Evolutionary conservation across 2,329 filamentous ascomycete species (phyloP), one percentile per base, ranked within the genome.

Genomic region (Penicillium psychrosexuale): DNA sequence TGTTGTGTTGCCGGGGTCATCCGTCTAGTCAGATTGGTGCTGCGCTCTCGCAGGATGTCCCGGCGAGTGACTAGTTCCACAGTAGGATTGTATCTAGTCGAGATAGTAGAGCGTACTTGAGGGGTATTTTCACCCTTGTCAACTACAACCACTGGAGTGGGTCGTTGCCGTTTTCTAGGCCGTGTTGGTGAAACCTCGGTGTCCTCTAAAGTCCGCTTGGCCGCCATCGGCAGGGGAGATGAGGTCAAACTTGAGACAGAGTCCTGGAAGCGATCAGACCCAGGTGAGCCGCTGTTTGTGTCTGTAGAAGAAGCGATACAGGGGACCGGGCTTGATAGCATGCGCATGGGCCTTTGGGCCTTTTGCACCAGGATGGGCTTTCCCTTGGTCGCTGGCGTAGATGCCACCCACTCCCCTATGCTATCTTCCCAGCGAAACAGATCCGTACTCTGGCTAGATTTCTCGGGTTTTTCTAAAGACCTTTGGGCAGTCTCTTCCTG

Each of bases 321-420:
- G n/a, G 54, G 55, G 28, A 49, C 51, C 22, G 59, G 54, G 34
- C 50, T 62, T 19, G 56, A 30, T 17, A 43, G 30, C 43, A 47
- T 52, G 15, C 52, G 47, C 38, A 33, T 19, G 28, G 52, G 47
- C 39, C 33, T 50, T 51, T 15, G 28, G 19, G 33, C 28, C 22
- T 39, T 51, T 40, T 28, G 34, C 12, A 40, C 47, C 13, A 55
- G 8, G 19, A 45, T 19, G 8, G 54, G 39, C 44, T 67, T 64
- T 40, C 59, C 62, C 45, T 69, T 67, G 36, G 57, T 45, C 47
- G 63, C 68, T 28, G 80, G 80, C 42, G 78, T 82, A 37, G 70
- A 73, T 17, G 74, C 78, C 47, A 84, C 77, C 81, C 81, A 84
- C 66, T 83, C 81, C 34, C 79, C 77, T 63, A 84, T 82, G 42